Evolutionary conservation across 2,329 filamentous ascomycete species (phyloP).

Genomic region (Cucurbitaria berberidis): DNA sequence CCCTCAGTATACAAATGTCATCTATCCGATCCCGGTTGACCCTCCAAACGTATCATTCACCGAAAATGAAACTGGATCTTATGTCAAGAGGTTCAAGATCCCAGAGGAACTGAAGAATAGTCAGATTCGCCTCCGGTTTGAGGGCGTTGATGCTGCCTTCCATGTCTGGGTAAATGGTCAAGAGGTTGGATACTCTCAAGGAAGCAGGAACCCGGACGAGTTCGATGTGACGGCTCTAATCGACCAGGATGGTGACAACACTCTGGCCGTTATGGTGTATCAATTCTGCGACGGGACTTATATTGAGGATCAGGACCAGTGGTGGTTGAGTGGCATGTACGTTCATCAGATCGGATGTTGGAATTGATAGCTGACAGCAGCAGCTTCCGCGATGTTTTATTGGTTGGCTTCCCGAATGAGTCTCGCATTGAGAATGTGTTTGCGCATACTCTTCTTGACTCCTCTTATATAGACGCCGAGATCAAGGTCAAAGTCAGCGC

Average conservation of each 20-base stretch:
- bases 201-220: constrained; percentile 70
- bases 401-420: constrained; percentile 62
- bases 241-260: constrained; percentile 56
- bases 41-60: constrained; percentile 66
- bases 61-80: constrained; percentile 70
- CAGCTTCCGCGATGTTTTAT: constrained; percentile 71
- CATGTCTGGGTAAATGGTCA: constrained; percentile 71
- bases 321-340: constrained; percentile 66
- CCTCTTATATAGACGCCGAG: constrained; percentile 57
- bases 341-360: constrained; percentile 1
- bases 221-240: constrained; percentile 68
- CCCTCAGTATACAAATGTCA: constrained; percentile 73
- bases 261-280: constrained; percentile 69
- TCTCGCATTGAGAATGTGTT: constrained; percentile 64
- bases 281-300: constrained; percentile 73
- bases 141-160: constrained; percentile 74
- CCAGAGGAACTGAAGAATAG: constrained; percentile 57
- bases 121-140: constrained; percentile 70
- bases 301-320: constrained; percentile 73
- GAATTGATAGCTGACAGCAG: constrained; percentile 36
- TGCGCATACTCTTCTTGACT: constrained; percentile 61
- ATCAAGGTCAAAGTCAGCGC: constrained; percentile 56
- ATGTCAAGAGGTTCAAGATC: constrained; percentile 62
- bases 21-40: constrained; percentile 69
- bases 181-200: constrained; percentile 71